Conservation (phyloP, 345 rosid species). For the Arabis hirsuta region DNA sequence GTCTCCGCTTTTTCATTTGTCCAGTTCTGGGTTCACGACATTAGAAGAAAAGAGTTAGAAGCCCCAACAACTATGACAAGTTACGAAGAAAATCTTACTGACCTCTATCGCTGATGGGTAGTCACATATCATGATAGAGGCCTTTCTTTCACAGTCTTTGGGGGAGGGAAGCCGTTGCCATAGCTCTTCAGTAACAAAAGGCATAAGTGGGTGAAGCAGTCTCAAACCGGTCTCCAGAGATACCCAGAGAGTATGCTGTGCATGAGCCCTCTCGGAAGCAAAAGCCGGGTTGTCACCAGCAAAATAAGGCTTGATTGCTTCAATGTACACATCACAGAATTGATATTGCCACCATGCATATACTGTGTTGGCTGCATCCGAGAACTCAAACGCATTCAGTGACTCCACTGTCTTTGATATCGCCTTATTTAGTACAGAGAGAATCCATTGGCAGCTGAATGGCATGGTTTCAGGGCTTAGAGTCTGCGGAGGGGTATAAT, state of each 20-base stretch:
- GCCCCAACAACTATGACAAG: conserved; percentile 7
- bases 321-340: conserved; percentile 93
- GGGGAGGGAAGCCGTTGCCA: conserved; percentile 92
- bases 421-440: conserved; percentile 77
- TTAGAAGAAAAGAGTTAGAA: conserved; percentile 19
- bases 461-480: conserved; percentile 59
- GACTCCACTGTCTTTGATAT: conserved; percentile 61
- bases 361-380: conserved; percentile 75
- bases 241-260: conserved; percentile 75
- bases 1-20: conserved; percentile 62
- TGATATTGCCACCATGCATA: conserved; percentile 99
- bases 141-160: conserved; percentile 49
- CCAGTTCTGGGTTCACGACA: conserved; percentile 57
- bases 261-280: conserved; percentile 66
- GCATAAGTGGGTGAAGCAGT: conserved; percentile 97
- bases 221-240: conserved; percentile 85
- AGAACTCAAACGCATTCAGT: conserved; percentile 68
- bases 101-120: conserved; percentile 77
- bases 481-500: conserved; percentile 57
- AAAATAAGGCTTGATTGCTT: conserved; percentile 89
- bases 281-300: conserved; percentile 56
- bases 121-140: conserved; percentile 79
- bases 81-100: conserved; percentile 30
- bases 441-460: conserved; percentile 91
- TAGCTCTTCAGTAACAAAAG: conserved; percentile 88